These are phyloP conservation scores for Naganishia onofrii DNA, from an alignment of 768 basidiomycete species.

Conservation along the genomic window DNA sequence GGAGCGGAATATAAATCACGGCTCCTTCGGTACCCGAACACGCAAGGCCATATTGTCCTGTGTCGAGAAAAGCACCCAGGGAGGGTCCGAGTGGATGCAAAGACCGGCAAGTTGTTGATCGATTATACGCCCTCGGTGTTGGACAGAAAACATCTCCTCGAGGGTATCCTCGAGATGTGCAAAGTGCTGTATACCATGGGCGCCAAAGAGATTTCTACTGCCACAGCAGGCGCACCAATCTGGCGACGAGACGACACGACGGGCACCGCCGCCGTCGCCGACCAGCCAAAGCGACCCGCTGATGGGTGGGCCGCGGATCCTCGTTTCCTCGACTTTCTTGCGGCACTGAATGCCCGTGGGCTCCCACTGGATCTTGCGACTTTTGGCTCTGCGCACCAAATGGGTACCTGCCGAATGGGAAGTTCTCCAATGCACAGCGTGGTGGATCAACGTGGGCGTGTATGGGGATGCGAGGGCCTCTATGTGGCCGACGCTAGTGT, in stretches of 20 bases:
- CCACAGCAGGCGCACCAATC: slow-evolving; percentile 14
- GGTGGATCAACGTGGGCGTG: slow-evolving; percentile 41
- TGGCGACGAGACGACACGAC: slow-evolving; percentile 15
- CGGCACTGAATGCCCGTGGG: slow-evolving; percentile 31
- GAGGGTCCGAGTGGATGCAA: slow-evolving; percentile 6
- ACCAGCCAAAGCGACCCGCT: neutral
- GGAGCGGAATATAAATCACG: slow-evolving; percentile 33
- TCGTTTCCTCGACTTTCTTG: slow-evolving; percentile 21
- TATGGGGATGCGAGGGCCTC: slow-evolving; percentile 43
- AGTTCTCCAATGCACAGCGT: slow-evolving; percentile 36
- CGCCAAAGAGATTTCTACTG: slow-evolving; percentile 28
- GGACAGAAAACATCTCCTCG: slow-evolving; percentile 27
- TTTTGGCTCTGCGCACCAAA: slow-evolving; percentile 44
- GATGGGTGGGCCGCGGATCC: slow-evolving; percentile 22
- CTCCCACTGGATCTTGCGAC: slow-evolving; percentile 29
- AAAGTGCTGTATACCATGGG: slow-evolving; percentile 30
- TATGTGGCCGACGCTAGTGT: slow-evolving; percentile 46
- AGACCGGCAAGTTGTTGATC: slow-evolving; percentile 22
- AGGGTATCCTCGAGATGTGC: slow-evolving; percentile 20
- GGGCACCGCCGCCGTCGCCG: neutral
- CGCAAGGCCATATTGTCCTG: slow-evolving; percentile 39
- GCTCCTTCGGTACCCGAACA: slow-evolving; percentile 34
- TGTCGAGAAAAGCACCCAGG: slow-evolving; percentile 38
- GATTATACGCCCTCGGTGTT: slow-evolving; percentile 18
- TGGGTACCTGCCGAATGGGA: slow-evolving; percentile 47